Evolutionary conservation across 345 rosid species (phyloP).

Genomic region (Gossypium arboreum): DNA sequence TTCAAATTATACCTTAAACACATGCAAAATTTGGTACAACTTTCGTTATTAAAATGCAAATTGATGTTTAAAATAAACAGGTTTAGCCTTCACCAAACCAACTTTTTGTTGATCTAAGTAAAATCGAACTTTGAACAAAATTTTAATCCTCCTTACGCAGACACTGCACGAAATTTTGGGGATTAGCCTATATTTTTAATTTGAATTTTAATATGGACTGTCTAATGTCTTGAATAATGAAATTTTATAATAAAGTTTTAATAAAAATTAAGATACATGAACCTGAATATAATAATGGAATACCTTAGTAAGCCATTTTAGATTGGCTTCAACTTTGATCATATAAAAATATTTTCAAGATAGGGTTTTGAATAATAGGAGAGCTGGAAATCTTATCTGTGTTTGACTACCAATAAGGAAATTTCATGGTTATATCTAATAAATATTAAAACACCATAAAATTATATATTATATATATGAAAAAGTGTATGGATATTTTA

Average conservation of each 20-base stretch:
- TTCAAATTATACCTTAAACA: background rate
- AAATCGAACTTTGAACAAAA: background rate
- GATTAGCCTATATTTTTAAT: background rate
- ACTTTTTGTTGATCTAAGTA: background rate
- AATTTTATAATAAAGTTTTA: background rate
- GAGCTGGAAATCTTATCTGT: conserved; percentile 10
- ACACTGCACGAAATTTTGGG: background rate
- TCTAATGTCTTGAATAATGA: background rate
- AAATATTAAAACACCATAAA: background rate
- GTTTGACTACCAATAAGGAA: background rate
- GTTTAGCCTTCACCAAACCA: conserved; percentile 15
- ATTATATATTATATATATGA: background rate
- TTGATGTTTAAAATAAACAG: background rate
- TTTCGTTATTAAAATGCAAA: background rate
- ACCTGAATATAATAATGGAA: background rate
- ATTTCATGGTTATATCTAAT: background rate
- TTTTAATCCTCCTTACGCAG: background rate
- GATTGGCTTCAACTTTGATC: background rate
- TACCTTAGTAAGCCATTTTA: background rate
- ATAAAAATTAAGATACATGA: background rate
- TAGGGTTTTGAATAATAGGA: background rate
- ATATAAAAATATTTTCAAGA: background rate
- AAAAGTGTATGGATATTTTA: background rate
- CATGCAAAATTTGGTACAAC: too few species aligned
- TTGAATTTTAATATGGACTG: background rate